These are phyloP conservation scores for Fraxinus greggii DNA, from an alignment of 305 asterid species.

Conservation along the genomic window DNA sequence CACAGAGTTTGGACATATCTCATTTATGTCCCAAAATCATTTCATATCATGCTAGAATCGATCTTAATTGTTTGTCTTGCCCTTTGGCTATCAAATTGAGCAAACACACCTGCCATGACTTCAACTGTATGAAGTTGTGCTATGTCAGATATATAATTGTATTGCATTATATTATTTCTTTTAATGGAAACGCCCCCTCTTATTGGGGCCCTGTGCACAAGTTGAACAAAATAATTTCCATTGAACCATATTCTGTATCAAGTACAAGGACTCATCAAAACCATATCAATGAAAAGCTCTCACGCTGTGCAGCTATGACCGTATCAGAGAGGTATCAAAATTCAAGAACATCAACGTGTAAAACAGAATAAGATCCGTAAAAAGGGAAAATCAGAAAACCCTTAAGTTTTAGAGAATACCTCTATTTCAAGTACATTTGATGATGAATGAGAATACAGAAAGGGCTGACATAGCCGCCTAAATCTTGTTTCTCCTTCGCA, in stretches of 20 bases:
- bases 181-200: neutral
- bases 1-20: neutral
- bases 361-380: neutral
- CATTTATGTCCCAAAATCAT: neutral
- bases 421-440: constrained; percentile 93
- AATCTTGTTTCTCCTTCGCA: constrained; percentile 94
- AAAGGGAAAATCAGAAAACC: neutral
- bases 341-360: neutral
- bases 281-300: constrained; percentile 6
- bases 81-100: neutral
- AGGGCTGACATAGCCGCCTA: constrained; percentile 90
- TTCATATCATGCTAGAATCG: neutral
- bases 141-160: neutral
- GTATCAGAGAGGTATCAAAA: constrained; percentile 1
- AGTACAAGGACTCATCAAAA: constrained; percentile 23
- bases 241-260: constrained; percentile 5
- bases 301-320: neutral
- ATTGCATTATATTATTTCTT: neutral
- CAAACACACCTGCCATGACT: neutral
- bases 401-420: constrained; percentile 41
- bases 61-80: neutral
- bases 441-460: constrained; percentile 88
- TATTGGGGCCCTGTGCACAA: neutral
- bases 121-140: neutral
- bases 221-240: neutral